Evolutionary conservation across 495 filamentous ascomycete genomes (phyloP), one percentile per base, ranked within the genome.

Genomic region (Elaphomyces granulatus): DNA sequence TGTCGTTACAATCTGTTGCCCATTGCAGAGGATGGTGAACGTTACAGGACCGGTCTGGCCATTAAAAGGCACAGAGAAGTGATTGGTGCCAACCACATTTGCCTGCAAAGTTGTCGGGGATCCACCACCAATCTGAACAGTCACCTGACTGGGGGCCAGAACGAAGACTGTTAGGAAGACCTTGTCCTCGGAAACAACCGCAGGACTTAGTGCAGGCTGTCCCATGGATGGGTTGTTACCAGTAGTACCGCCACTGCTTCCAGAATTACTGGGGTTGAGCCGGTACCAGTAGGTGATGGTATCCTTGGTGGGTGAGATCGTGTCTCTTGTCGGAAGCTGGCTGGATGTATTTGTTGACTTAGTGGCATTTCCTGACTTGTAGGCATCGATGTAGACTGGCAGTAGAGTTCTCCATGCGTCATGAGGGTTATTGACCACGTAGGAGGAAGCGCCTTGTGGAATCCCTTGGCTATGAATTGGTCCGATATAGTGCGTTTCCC

Each of bases 401-500:
- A 82, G 60, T 2, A 78, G 55, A 7, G 55, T 54, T 10, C 67
- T 59, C 71, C 71, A 79, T 14, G 51, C 64, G 19, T 72, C 66
- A 51, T 79, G 75, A 6, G 68, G 63, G 45, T 62, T 63, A 41
- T 55, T 49, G 20, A 51, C 23, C 33, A 74, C 63, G 37, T 79
- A 79, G 8, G 53, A 45, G 6, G 64, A 55, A 2, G 69, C 68
- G 0, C 67, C 72, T 6, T 53, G 42, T 0, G 74, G 67, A 3
- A 77, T 65, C 6, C 72, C 67, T 4, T 55, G 48, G 0, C 57
- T 41, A 21, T 66, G 52, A 23, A 76, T 63, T 3, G 71, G 72
- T 21, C 74, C 76, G 43, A 87, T 77, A 46, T 87, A 83, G 59
- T 81, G 80, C 6, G 74, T 72, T 54, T 87, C 81, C 33, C 80